Evolutionary conservation across 495 filamentous ascomycete genomes (phyloP), one percentile per base, ranked within the genome.

Genomic region (Astrothelium macrocarpum): DNA sequence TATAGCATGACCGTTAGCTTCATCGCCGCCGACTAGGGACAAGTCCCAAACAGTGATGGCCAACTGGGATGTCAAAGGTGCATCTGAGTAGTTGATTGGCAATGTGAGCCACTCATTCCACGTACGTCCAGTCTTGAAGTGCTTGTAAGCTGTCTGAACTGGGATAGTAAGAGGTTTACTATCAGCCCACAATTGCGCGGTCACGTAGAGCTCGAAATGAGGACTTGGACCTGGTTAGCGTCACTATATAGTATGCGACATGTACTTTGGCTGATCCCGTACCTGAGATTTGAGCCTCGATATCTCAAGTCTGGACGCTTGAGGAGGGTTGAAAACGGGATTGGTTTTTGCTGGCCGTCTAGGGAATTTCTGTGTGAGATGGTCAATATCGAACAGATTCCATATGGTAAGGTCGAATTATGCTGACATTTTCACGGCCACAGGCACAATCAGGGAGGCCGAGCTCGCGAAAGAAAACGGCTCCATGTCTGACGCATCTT

Each of bases 91-190:
- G 1, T 81, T 81, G 69, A 96, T 84, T 14, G 95, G 93, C 56
- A 99, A 75, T 12, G 85, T 84, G 31, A 99, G 82, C 95, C 95
- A 99, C 77, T 99, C 94, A 71, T 93, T 92, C 94, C 94, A 99
- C 70, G 77, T 82, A 69, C 95, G 84, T 60, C 84, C 81, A 28
- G 79, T 81, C 69, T 90, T 91, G 69, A 97, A 96, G 1, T 88
- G 73, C 72, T 89, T 95, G 78, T 96, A 97, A 16, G 90, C 80
- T 11, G 95, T 99, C 73, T 97, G 92, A 12, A 95, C 79, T 0
- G 91, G 89, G 0, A 97, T 89, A 0, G 92, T 93, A 64, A 97
- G 74, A 16, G 94, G 91, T 71, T 99, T 97, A 20, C 90, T 96
- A 68, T 95, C 91, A 12, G 95, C 91, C 87, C 92, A 99, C 70